Evolutionary conservation across 208 protist species (phyloP).

Genomic region (Novymonas esmeraldas): DNA sequence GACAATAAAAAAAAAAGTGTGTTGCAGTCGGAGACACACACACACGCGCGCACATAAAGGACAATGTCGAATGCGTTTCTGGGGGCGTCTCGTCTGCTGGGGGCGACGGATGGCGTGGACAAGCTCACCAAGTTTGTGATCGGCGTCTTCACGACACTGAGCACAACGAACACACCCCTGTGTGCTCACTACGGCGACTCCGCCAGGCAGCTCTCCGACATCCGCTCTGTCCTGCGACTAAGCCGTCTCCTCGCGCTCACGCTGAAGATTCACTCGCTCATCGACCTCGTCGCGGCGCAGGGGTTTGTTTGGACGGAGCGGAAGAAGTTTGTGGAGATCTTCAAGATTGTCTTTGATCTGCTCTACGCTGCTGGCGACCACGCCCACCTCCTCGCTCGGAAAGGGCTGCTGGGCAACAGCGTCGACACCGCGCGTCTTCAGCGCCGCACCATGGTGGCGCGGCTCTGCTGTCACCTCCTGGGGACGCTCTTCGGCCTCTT

Average conservation of each 20-base stretch:
- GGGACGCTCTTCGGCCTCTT: constrained; percentile 37
- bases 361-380: constrained; percentile 58
- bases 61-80: constrained; percentile 14
- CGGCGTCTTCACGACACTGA: constrained; percentile 34
- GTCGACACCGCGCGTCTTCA: neutral
- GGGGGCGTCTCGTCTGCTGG: constrained; percentile 37
- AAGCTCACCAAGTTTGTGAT: constrained; percentile 60
- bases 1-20: too few relatives aligned
- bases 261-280: constrained; percentile 40
- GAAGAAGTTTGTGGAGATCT: constrained; percentile 60
- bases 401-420: constrained; percentile 12
- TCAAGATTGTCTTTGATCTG: constrained; percentile 37
- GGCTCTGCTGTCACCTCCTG: constrained; percentile 42
- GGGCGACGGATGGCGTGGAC: constrained; percentile 47
- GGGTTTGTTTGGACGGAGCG: constrained; percentile 36
- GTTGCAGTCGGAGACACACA: too few relatives aligned
- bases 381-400: constrained; percentile 36
- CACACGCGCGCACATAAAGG: neutral
- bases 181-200: neutral
- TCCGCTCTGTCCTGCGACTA: constrained; percentile 53
- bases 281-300: constrained; percentile 40
- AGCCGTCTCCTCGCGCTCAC: constrained; percentile 46
- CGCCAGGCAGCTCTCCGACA: constrained; percentile 23
- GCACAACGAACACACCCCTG: neutral
- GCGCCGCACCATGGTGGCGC: neutral